Base-by-base conservation (phyloP, 2,329 filamentous ascomycete species). In the Colletotrichum simmondsii region DNA sequence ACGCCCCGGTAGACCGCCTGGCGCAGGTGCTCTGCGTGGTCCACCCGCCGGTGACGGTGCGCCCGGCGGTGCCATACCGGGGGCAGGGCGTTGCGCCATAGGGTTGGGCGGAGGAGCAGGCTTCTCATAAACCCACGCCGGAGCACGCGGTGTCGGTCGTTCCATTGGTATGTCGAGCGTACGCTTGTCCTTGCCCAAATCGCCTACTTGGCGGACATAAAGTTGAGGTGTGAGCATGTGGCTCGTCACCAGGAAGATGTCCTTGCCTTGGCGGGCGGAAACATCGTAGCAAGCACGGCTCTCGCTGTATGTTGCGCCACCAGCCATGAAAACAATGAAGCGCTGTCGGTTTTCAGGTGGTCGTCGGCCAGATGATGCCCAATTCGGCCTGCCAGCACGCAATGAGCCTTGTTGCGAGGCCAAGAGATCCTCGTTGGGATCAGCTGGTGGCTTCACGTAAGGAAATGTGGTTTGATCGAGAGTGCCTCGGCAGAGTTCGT, bases 251-350 rank as follows among this genome's bases (percentile, higher is more conserved):
- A 99, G 89, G 80, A 97, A 94, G n/a, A 98, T 86, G 77, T 99
- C 97, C 75, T 93, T 91, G 65, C 90, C 91, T 59, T 91, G 91
- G 62, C 91, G 86, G 65, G 92, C 89, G 2, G 94, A 93, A 30
- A 96, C 86, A 78, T 98, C 95, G 80, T 98, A 98, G 84, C 97
- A 99, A 14, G 92, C 89, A 32, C 97, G 91, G 37, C 94, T 90
- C 83, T 99, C 97, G 5, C 94, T 95, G 81, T 96, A 98, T 0
- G 97, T 98, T 24, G 97, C 97, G 57, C 97, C 97, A 60, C 97
- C 97, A 1, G 96, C 97, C 89, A 98, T 93, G 81, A 98, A 98
- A 19, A 98, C 92, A 72, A 99, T 94, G 66, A 98, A 89, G 65
- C 97, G 92, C 81, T 99, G 97, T 65, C 93, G 91, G 75, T 95